A percentile compares a stretch with the other conserved stretches of the same genome.
Conservation (phyloP, 148 eudicot genomes). For the Chenopodium album region DNA sequence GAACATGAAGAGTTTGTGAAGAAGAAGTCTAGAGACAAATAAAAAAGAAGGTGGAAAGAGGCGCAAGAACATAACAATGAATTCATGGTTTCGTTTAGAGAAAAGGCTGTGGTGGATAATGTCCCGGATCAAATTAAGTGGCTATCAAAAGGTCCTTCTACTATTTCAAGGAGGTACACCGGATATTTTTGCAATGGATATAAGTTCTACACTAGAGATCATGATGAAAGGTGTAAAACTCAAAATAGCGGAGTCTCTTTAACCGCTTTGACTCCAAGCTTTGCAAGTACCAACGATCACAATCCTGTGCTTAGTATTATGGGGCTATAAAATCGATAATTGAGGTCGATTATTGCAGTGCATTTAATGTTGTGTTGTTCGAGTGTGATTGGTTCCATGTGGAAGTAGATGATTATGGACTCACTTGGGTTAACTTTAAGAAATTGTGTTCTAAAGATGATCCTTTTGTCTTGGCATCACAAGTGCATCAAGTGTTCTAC, state of each 20-base stretch:
- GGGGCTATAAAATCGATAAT: background rate
- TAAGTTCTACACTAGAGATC: background rate
- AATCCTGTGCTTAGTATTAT: background rate
- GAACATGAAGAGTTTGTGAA: background rate
- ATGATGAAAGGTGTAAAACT: background rate
- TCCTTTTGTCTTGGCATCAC: background rate
- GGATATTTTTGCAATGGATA: slow-evolving; percentile 1
- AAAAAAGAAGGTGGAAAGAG: background rate
- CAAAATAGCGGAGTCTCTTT: background rate
- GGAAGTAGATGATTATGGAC: background rate
- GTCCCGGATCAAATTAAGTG: background rate
- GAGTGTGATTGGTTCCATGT: slow-evolving; percentile 10
- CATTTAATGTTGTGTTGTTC: background rate
- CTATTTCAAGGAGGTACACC: background rate
- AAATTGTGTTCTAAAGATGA: background rate
- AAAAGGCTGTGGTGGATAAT: background rate
- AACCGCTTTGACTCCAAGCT: background rate
- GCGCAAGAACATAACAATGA: background rate
- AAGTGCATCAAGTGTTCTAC: background rate
- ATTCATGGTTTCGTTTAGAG: background rate
- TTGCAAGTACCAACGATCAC: background rate
- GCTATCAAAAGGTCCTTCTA: background rate
- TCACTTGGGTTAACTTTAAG: background rate
- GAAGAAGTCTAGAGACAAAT: background rate
- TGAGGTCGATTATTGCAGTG: background rate